Base-by-base conservation (phyloP, 768 basidiomycete species). In the Leccinum variicolor region DNA sequence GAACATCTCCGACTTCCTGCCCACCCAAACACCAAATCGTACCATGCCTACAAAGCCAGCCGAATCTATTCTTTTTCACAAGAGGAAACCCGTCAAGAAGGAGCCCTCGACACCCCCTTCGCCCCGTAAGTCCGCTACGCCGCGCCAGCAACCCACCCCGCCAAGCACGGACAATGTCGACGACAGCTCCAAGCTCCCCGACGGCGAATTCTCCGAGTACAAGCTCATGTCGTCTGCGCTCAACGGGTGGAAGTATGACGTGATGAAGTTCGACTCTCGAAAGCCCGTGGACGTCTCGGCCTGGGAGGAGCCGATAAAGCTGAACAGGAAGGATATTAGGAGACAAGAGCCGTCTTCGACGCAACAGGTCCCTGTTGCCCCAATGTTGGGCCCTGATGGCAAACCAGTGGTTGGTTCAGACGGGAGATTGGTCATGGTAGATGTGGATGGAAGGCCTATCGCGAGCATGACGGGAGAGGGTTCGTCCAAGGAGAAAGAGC, bases 241-340 rank as follows among this genome's bases (percentile, higher is more conserved):
- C 68, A 89, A 90, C 69, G 90, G 88, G 26, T 93, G 91, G 90
- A 91, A 89, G 69, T 91, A 92, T 79, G 90, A 94, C 74, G 84
- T 94, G 57, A 92, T 94, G 89, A 92, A 92, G 73, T 92, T 95
- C 70, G 86, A 90, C 71, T 84, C 86, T 33, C 81, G 87, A 56
- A 87, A 87, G 66, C 76, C 80, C 15, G 75, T 91, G 55, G 90
- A 93, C 68, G 78, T 92, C 54, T 77, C 77, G 52, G 72, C 75
- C 29, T 94, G 92, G 88, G 70, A 77, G 31, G 76, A 76, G 57
- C 93, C 93, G 14, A 86, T 94, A 67, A 91, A 89, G 75, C 77
- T 95, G 64, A 95, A 95, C 73, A 80, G 93, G 66, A 94, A 94
- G 74, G 90, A 95, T 64, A 72, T 87, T 57, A 76, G 84, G 61